Conservation (phyloP, 1,284 basidiomycete species). For the Schizophyllum commune region DNA sequence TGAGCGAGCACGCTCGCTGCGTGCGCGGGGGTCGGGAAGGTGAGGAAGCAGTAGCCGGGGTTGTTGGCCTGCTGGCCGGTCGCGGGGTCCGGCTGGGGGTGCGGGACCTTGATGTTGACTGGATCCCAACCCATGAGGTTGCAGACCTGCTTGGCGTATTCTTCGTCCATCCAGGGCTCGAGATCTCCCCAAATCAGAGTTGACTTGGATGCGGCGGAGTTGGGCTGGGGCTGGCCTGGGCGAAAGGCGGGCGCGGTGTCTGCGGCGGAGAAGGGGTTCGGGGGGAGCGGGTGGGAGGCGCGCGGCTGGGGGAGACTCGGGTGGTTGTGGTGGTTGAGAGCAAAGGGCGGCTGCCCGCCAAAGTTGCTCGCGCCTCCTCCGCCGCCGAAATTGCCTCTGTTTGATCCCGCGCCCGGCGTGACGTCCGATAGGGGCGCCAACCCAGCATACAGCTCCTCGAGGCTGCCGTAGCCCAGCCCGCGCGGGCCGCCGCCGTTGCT, state of each 20-base stretch:
- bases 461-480: neutral
- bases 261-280: neutral
- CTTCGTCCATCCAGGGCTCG: constrained; percentile 90
- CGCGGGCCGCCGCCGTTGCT: too few species aligned
- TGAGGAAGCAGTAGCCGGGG: constrained; percentile 80
- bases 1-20: constrained; percentile 68
- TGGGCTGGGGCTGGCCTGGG: neutral
- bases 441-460: neutral
- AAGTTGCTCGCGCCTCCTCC: neutral
- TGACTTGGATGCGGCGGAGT: constrained; percentile 15
- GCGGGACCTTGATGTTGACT: constrained; percentile 62
- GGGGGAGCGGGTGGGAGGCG: neutral
- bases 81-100: constrained; percentile 47
- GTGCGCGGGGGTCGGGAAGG: constrained; percentile 65
- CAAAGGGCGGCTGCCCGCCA: neutral
- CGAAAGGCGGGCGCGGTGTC: neutral
- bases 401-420: neutral
- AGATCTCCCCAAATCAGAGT: constrained; percentile 78
- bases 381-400: neutral
- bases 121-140: constrained; percentile 74
- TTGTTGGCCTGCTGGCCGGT: constrained; percentile 66
- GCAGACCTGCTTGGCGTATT: constrained; percentile 79
- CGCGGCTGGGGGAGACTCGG: neutral
- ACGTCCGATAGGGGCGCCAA: neutral
- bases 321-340: neutral